phyloP scores from a whole-genome alignment of 75 land plant species.

The Cupressus sempervirens region DNA sequence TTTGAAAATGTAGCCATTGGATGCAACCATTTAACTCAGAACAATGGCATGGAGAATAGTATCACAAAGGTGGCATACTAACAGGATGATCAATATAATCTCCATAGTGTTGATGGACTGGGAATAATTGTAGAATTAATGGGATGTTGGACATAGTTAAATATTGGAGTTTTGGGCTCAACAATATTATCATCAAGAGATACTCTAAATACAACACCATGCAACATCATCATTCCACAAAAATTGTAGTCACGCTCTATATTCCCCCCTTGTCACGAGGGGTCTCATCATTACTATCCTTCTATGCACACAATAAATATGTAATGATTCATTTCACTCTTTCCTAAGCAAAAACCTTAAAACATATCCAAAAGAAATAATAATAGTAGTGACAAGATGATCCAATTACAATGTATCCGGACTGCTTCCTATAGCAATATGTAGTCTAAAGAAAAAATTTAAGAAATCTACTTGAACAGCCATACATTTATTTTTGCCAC shows the following conservation, averaged over 20 bases:
- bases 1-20: no score
- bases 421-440: background rate
- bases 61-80: background rate
- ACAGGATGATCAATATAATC: background rate
- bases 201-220: no score
- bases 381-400: background rate
- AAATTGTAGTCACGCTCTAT: conserved; percentile 7
- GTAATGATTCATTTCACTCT: background rate
- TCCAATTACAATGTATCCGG: background rate
- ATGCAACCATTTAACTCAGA: no score
- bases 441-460: no score
- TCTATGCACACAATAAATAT: conserved; percentile 5
- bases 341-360: background rate
- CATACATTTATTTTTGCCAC: no score
- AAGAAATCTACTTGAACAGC: no score
- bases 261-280: conserved; percentile 32
- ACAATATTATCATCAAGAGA: no score
- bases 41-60: background rate
- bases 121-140: background rate
- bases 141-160: background rate
- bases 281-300: conserved; percentile 24
- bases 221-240: background rate
- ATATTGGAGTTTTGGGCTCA: background rate
- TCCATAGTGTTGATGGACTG: background rate
- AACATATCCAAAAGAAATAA: conserved; percentile 1